Percentiles rank a stretch among this genome's conserved stretches.
These are phyloP conservation scores for Pittosporum tobira DNA, from an alignment of 129 eudicot genomes.

Conservation along the genomic window DNA sequence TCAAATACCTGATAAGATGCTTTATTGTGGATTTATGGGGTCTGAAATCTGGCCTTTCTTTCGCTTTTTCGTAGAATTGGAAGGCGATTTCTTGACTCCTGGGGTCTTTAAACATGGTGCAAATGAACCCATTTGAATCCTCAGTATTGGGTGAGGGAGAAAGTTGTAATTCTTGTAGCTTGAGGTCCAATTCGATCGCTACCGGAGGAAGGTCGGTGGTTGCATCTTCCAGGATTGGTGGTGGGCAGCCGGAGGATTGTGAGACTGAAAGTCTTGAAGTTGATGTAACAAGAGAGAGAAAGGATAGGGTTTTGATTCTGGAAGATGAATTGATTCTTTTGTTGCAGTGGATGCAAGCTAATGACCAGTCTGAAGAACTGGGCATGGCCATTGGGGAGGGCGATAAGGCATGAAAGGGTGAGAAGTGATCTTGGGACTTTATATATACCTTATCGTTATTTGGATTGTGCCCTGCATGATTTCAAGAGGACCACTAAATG, in stretches of 20 bases:
- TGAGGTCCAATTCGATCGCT: slow-evolving; percentile 22
- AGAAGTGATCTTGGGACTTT: slow-evolving; percentile 16
- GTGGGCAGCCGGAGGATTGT: slow-evolving; percentile 33
- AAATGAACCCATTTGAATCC: slow-evolving; percentile 41
- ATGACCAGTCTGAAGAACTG: slow-evolving; percentile 44
- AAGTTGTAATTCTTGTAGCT: slow-evolving; percentile 28
- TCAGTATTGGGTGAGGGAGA: slow-evolving; percentile 21
- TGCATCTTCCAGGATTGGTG: slow-evolving; percentile 37
- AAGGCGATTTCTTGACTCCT: slow-evolving; percentile 43
- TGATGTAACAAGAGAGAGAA: slow-evolving; percentile 27
- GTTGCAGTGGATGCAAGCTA: slow-evolving; percentile 29
- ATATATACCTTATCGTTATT: slow-evolving; percentile 42
- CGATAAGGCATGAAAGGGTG: slow-evolving; percentile 34
- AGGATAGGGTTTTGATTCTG: slow-evolving; percentile 13
- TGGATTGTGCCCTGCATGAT: slow-evolving; percentile 7
- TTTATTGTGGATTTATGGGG: slow-evolving; percentile 56
- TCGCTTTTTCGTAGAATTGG: slow-evolving; percentile 54
- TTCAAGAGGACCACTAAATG: background rate
- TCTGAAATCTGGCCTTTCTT: slow-evolving; percentile 39
- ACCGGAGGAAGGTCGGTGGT: slow-evolving; percentile 20
- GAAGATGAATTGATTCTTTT: slow-evolving; percentile 23
- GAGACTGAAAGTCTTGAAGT: slow-evolving; percentile 25
- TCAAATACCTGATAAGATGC: slow-evolving; percentile 57
- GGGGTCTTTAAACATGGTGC: slow-evolving; percentile 36
- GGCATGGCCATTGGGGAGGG: slow-evolving; percentile 54